phyloP scores from a whole-genome alignment of 306 rosid species.

The Canavalia ensiformis region DNA sequence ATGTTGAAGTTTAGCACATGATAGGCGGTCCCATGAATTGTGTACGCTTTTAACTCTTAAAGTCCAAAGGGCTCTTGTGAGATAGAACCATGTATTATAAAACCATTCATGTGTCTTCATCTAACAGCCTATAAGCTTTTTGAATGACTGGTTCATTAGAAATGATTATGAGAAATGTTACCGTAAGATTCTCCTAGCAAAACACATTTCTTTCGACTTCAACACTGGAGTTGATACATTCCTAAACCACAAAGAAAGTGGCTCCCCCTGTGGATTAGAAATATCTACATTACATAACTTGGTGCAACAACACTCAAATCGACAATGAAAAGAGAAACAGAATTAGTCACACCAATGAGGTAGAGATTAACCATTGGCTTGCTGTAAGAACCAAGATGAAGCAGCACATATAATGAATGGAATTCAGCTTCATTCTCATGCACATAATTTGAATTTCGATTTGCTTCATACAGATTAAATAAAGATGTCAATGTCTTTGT shows the following conservation, averaged over 20 bases:
- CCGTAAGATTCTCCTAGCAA: slow-evolving; percentile 80
- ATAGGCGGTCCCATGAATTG: not conserved
- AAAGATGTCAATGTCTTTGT: slow-evolving; percentile 80
- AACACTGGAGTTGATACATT: slow-evolving; percentile 59
- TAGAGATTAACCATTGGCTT: slow-evolving; percentile 71
- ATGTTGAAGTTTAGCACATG: slow-evolving; percentile 14
- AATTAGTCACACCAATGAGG: slow-evolving; percentile 50
- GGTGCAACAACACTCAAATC: slow-evolving; percentile 39
- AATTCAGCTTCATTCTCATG: slow-evolving; percentile 86
- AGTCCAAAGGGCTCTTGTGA: not conserved
- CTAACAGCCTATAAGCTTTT: not conserved
- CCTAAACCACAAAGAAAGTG: slow-evolving; percentile 86
- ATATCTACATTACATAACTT: slow-evolving; percentile 46
- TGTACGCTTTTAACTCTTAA: not conserved
- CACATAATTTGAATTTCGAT: slow-evolving; percentile 55
- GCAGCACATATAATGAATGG: slow-evolving; percentile 83
- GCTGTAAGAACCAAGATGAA: slow-evolving; percentile 78
- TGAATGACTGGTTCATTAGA: not conserved
- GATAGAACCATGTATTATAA: not conserved
- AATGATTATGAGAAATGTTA: slow-evolving; percentile 45
- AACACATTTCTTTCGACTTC: slow-evolving; percentile 87
- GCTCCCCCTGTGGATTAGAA: slow-evolving; percentile 78
- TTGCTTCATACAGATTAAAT: slow-evolving; percentile 71
- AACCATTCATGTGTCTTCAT: not conserved
- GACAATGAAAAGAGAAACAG: slow-evolving; percentile 20